Evolutionary conservation across 495 filamentous ascomycete species (phyloP), one percentile per base, ranked within the genome.

Genomic region (Evansstolkia leycettana): DNA sequence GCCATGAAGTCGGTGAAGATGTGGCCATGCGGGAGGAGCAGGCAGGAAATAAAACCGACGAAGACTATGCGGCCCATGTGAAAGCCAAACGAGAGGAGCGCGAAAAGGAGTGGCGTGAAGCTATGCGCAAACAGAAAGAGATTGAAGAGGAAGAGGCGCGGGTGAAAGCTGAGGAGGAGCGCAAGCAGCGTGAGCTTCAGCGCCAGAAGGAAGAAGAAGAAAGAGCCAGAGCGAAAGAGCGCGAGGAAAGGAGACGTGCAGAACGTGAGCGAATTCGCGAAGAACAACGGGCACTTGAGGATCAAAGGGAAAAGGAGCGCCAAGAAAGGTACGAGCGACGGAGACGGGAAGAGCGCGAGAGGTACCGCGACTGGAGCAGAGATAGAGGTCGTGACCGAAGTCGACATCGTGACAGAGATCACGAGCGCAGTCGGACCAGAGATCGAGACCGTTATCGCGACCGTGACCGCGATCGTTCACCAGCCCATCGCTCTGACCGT

Each of bases 1-100:
- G 68, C 16, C 65, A 69, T 11, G 87, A 93, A 41, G 73, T 92
- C 38, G 87, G 87, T 7, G 72, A 76, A 10, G 82, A 81, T 26
- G 65, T 60, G 2, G 84, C 86, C 10, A 62, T 61, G 2, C 70
- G 76, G 39, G 87, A 94, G 50, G 61, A 76, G 38, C 43, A 57
- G 16, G 67, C 71, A 17, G 87, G 87, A 2, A 72, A 72, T 41
- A 93, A 84, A 52, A 85, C 79, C 5, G 86, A 93, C 43, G 80
- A 78, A 30, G 80, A 87, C 35, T 94, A 89, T 47, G 82, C 76
- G 10, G 63, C 65, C 24, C 75, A 85, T 40, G 75, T 83, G 1
- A 75, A 73, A n/a, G 63, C 55, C n/a, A 73, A 76, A 38, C 64
- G 73, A 2, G 70, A 71, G 8, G 73, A 76, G 43, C 72, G 80